A percentile compares a stretch with the other conserved stretches of the same genome.
These are phyloP conservation scores for Chloranthus sessilifolius DNA, from an alignment of 164 flowering plant genomes.

Conservation along the genomic window DNA sequence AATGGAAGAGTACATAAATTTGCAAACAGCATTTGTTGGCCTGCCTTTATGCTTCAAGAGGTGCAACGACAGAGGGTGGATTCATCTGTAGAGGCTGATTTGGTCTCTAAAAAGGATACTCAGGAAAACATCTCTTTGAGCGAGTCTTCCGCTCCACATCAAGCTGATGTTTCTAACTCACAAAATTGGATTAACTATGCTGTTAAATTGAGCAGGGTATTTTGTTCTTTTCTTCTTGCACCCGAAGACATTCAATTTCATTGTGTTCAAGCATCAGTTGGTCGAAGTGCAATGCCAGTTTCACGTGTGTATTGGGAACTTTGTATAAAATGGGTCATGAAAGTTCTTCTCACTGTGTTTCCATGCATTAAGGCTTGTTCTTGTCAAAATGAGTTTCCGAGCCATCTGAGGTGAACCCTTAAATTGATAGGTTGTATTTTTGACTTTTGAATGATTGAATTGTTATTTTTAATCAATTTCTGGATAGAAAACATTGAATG, in stretches of 20 bases:
- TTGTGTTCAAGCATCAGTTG: slow-evolving; percentile 29
- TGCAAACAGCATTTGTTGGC: slow-evolving; percentile 87
- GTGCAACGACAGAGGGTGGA: slow-evolving; percentile 28
- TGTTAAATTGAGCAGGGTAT: slow-evolving; percentile 56
- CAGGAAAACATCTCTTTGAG: slow-evolving; percentile 5
- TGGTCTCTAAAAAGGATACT: slow-evolving; percentile 21
- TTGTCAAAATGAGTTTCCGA: slow-evolving; percentile 59
- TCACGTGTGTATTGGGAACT: slow-evolving; percentile 67
- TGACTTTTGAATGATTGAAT: no score
- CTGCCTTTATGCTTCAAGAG: slow-evolving; percentile 83
- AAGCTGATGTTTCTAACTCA: slow-evolving; percentile 22
- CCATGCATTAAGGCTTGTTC: slow-evolving; percentile 87
- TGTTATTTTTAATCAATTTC: no score
- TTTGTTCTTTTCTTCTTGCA: slow-evolving; percentile 67
- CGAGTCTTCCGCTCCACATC: slow-evolving; percentile 18
- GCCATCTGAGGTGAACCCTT: slow-evolving; percentile 53
- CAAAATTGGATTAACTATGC: slow-evolving; percentile 65
- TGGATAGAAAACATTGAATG: no score
- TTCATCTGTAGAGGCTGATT: slow-evolving; percentile 21
- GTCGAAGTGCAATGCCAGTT: slow-evolving; percentile 35
- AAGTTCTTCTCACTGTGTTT: slow-evolving; percentile 72
- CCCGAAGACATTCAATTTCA: slow-evolving; percentile 38
- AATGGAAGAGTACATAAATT: slow-evolving; percentile 93
- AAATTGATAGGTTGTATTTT: background rate
- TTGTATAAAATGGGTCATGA: slow-evolving; percentile 77